These are phyloP conservation scores for Ensete ventricosum DNA, from an alignment of 176 grass and related monocot species.

Conservation along the genomic window DNA sequence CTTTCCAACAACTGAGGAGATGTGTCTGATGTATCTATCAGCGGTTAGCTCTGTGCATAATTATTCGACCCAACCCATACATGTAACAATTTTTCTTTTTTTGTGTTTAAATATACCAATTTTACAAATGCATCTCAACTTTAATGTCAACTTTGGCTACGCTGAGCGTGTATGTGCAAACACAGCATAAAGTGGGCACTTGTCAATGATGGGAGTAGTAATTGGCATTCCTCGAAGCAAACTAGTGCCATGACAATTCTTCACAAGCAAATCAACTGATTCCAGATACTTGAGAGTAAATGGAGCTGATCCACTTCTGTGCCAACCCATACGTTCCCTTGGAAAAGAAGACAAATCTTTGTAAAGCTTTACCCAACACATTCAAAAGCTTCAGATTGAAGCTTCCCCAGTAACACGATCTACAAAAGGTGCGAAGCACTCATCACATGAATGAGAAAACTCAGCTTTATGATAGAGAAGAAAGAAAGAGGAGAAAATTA, in stretches of 20 bases:
- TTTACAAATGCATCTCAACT: not conserved
- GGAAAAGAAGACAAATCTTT: slow-evolving; percentile 15
- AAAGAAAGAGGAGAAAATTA: not conserved
- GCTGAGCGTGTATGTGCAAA: not conserved
- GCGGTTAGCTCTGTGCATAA: too few relatives aligned
- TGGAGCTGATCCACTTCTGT: not conserved
- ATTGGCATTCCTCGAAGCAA: not conserved
- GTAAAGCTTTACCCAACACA: slow-evolving; percentile 33
- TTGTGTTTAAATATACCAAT: too few relatives aligned
- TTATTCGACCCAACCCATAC: too few relatives aligned
- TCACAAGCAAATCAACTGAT: not conserved
- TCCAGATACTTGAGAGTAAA: not conserved
- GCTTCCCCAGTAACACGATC: slow-evolving; percentile 13
- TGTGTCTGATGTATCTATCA: too few relatives aligned
- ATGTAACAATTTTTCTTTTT: too few relatives aligned
- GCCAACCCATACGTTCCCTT: not conserved
- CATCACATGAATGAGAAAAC: slow-evolving; percentile 40
- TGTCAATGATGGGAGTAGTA: not conserved
- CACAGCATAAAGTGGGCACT: not conserved
- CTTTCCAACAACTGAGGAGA: too few relatives aligned
- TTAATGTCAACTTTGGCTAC: not conserved
- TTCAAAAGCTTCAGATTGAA: slow-evolving; percentile 1
- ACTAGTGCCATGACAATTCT: not conserved
- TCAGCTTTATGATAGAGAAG: slow-evolving; percentile 20
- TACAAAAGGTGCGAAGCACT: slow-evolving; percentile 39